phyloP scores from a whole-genome alignment of 805 yeast genomes.

The Sugiyamaella floridensis region DNA sequence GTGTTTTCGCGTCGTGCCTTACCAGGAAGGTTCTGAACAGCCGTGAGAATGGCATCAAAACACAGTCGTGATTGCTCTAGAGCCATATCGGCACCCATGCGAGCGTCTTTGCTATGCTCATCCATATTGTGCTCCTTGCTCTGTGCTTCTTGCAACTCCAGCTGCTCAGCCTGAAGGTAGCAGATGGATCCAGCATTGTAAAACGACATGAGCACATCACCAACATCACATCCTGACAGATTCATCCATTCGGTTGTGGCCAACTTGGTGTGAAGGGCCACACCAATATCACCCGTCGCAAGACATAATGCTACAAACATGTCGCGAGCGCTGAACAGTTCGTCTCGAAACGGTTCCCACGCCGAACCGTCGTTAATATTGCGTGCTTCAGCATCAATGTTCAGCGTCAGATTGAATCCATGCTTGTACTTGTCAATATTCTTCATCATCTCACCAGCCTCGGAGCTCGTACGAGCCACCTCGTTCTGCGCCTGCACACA shows the following conservation, averaged over 20 bases:
- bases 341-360: constrained; percentile 59
- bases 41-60: constrained; percentile 39
- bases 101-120: constrained; percentile 19
- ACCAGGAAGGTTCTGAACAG: constrained; percentile 37
- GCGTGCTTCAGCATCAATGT: constrained; percentile 8
- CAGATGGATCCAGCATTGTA: constrained; percentile 65
- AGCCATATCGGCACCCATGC: constrained; percentile 23
- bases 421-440: constrained; percentile 11
- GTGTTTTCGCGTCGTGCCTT: constrained; percentile 33
- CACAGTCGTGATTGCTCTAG: constrained; percentile 29
- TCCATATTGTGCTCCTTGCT: constrained; percentile 1
- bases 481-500: constrained; percentile 61
- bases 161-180: constrained; percentile 59
- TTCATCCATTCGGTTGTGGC: constrained; percentile 67
- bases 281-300: constrained; percentile 56
- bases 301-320: constrained; percentile 63
- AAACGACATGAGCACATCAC: constrained; percentile 53
- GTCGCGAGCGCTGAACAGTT: constrained; percentile 71
- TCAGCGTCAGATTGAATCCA: constrained; percentile 11
- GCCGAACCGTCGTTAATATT: constrained; percentile 15
- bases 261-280: constrained; percentile 55
- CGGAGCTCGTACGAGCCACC: constrained; percentile 33
- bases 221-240: constrained; percentile 59
- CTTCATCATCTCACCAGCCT: constrained; percentile 20
- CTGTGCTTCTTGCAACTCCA: constrained; percentile 43